phyloP scores from a whole-genome alignment of 257 asterid species.

The Ophiorrhiza pumila region DNA sequence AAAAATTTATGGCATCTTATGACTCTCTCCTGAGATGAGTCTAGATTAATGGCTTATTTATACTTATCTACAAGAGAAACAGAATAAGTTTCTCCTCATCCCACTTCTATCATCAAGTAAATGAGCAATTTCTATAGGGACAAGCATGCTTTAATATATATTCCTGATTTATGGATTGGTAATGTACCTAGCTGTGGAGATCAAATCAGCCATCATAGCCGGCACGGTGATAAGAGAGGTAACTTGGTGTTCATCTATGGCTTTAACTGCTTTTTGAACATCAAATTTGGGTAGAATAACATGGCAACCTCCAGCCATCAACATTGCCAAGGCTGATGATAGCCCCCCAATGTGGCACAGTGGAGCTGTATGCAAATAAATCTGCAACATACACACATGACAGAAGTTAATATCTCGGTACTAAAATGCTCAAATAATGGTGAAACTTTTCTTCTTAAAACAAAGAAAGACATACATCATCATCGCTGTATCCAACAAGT shows the following conservation, averaged over 20 bases:
- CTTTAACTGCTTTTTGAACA: constrained; percentile 49
- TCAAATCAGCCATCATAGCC: constrained; percentile 85
- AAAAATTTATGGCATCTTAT: too few relatives aligned
- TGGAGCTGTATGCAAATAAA: constrained; percentile 82
- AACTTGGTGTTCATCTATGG: constrained; percentile 54
- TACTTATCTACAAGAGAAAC: background rate
- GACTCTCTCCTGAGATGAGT: too few relatives aligned
- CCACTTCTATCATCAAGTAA: background rate
- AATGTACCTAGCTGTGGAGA: constrained; percentile 47
- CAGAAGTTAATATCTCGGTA: background rate
- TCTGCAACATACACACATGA: constrained; percentile 32
- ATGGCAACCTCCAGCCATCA: constrained; percentile 87
- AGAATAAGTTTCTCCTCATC: background rate
- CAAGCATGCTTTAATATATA: background rate
- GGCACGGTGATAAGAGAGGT: constrained; percentile 86
- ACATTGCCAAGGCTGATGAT: constrained; percentile 83
- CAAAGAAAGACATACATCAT: constrained; percentile 64
- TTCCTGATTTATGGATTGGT: background rate
- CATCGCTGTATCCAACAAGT: constrained; percentile 64
- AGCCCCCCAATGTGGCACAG: constrained; percentile 94
- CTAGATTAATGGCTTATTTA: too few relatives aligned
- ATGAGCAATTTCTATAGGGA: background rate
- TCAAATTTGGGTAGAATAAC: constrained; percentile 73
- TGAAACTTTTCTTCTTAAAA: background rate
- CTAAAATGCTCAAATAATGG: background rate